phyloP scores from a whole-genome alignment of 179 eudicot species.

The Gypsophila paniculata region DNA sequence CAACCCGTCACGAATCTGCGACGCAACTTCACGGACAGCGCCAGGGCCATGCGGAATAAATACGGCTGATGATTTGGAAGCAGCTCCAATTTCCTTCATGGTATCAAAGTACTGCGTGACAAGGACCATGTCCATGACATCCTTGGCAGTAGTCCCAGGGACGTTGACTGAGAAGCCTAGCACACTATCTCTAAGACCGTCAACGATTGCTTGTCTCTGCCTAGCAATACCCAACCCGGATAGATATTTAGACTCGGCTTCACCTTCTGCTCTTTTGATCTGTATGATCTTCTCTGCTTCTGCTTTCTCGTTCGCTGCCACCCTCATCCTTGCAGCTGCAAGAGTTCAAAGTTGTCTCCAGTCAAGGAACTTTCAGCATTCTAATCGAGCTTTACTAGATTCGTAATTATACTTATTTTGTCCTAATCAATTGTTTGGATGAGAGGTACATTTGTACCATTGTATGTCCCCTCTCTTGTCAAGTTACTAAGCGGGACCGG shows the following conservation, averaged over 20 bases:
- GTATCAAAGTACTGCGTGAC: slow-evolving; percentile 37
- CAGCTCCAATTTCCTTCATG: slow-evolving; percentile 33
- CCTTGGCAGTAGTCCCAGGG: slow-evolving; percentile 32
- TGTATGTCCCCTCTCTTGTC: neutral
- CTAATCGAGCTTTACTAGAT: no score
- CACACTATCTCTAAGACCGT: slow-evolving; percentile 33
- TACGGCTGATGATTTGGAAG: slow-evolving; percentile 28
- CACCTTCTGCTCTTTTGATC: slow-evolving; percentile 32
- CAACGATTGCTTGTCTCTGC: slow-evolving; percentile 33
- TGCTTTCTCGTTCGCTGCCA: slow-evolving; percentile 33
- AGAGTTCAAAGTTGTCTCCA: neutral
- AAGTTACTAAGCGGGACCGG: neutral
- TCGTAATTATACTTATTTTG: no score
- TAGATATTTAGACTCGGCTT: slow-evolving; percentile 33
- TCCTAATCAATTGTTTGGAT: no score
- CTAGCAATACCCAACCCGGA: slow-evolving; percentile 35
- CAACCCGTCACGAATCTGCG: slow-evolving; percentile 30
- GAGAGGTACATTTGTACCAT: no score
- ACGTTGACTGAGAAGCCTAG: slow-evolving; percentile 28
- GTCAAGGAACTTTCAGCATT: neutral
- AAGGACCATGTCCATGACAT: slow-evolving; percentile 35
- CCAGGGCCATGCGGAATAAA: slow-evolving; percentile 39
- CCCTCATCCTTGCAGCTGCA: slow-evolving; percentile 31
- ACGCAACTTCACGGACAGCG: slow-evolving; percentile 31
- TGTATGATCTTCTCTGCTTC: slow-evolving; percentile 33